Percentiles rank a stretch among this genome's conserved stretches.
phyloP scores from a whole-genome alignment of 805 yeast genomes.

The Lachancea thermotolerans region DNA sequence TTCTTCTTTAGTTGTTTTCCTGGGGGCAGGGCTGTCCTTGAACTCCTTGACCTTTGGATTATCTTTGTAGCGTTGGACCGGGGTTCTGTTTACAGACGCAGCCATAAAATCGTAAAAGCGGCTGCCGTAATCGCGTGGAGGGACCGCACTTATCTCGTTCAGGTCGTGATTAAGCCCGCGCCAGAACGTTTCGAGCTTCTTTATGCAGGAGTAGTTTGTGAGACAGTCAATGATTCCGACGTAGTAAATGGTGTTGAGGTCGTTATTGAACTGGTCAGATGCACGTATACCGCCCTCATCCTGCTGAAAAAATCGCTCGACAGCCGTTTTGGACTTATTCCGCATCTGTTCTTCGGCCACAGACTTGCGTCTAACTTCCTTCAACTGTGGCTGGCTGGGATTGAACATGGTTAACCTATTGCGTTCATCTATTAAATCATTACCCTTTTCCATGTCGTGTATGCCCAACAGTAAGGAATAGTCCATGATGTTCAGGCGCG shows the following conservation, averaged over 20 bases:
- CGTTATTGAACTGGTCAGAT: slow-evolving; percentile 45
- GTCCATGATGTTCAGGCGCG: slow-evolving; percentile 86
- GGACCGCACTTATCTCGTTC: slow-evolving; percentile 75
- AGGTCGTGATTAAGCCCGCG: slow-evolving; percentile 65
- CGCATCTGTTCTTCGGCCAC: slow-evolving; percentile 31
- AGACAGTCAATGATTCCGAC: slow-evolving; percentile 92
- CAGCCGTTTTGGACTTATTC: slow-evolving; percentile 9
- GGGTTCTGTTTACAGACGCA: slow-evolving; percentile 30
- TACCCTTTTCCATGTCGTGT: slow-evolving; percentile 64
- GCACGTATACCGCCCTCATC: slow-evolving; percentile 83
- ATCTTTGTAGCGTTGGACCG: slow-evolving; percentile 18
- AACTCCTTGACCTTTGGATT: slow-evolving; percentile 18
- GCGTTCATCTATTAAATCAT: slow-evolving; percentile 29
- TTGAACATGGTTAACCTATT: slow-evolving; percentile 15
- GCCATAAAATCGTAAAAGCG: slow-evolving; percentile 72
- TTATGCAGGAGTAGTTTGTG: slow-evolving; percentile 68
- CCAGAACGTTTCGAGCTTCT: slow-evolving; percentile 80
- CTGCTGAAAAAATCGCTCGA: slow-evolving; percentile 48
- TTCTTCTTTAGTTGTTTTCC: background rate
- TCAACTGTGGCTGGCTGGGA: slow-evolving; percentile 22
- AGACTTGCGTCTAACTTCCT: slow-evolving; percentile 12
- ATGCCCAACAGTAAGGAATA: slow-evolving; percentile 85
- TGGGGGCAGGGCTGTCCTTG: slow-evolving; percentile 13
- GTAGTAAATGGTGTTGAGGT: slow-evolving; percentile 67
- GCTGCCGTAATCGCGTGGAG: slow-evolving; percentile 85